Evolutionary conservation across 768 basidiomycete genomes (phyloP).

Genomic region (Trametes sanguinea): DNA sequence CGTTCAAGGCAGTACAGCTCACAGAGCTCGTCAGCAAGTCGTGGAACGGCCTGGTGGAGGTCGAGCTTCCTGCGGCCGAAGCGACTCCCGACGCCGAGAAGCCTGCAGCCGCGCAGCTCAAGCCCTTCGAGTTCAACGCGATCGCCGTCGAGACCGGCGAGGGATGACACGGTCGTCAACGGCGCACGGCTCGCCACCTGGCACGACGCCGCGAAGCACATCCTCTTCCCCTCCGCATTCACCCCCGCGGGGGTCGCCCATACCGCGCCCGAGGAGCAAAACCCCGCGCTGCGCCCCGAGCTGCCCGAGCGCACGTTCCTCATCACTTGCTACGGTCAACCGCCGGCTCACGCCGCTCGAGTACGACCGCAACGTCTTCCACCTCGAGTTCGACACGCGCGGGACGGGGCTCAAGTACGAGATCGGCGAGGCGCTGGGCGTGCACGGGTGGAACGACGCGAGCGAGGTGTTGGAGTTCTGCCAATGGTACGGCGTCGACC

Average conservation of each 20-base stretch:
- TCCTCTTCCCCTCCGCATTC: constrained; percentile 86
- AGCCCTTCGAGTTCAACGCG: constrained; percentile 71
- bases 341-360: constrained; percentile 91
- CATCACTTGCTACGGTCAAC: constrained; percentile 92
- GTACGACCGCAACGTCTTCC: constrained; percentile 99
- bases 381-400: constrained; percentile 91
- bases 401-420: constrained; percentile 94
- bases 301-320: constrained; percentile 88
- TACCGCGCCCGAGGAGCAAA: constrained; percentile 44
- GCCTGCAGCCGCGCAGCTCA: constrained; percentile 39
- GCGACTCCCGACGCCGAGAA: constrained; percentile 23
- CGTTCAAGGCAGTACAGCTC: constrained; percentile 51
- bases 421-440: constrained; percentile 94
- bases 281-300: constrained; percentile 82
- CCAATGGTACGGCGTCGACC: constrained; percentile 86
- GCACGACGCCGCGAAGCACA: constrained; percentile 86
- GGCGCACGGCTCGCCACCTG: constrained; percentile 66
- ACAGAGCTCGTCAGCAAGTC: constrained; percentile 55
- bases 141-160: constrained; percentile 64
- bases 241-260: constrained; percentile 45
- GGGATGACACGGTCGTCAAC: constrained; percentile 59
- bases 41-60: constrained; percentile 67
- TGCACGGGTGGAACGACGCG: constrained; percentile 97
- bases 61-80: constrained; percentile 43
- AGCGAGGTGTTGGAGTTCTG: constrained; percentile 89